A percentile compares a stretch with the other conserved stretches of the same genome.
These are phyloP conservation scores for Populus alba DNA, from an alignment of 345 rosid genomes.

Conservation along the genomic window DNA sequence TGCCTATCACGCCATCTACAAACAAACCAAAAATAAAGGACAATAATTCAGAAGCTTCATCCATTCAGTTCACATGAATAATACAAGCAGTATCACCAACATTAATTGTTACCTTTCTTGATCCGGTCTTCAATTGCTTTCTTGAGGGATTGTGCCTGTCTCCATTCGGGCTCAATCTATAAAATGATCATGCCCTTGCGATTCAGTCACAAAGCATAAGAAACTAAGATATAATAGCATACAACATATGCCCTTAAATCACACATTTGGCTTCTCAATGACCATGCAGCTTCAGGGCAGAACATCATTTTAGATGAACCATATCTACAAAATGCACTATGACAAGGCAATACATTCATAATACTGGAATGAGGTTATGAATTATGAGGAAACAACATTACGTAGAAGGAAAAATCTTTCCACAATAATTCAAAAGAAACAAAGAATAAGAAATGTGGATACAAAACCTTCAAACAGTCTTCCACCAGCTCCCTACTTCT, in stretches of 20 bases:
- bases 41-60: background rate
- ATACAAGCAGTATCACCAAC: background rate
- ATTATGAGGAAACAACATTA: background rate
- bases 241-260: too few relatives aligned
- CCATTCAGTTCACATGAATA: background rate
- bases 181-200: slow-evolving; percentile 7
- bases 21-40: slow-evolving; percentile 2
- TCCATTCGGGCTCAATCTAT: slow-evolving; percentile 80
- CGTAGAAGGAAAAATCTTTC: background rate
- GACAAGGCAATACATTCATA: background rate
- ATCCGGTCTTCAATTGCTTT: slow-evolving; percentile 63
- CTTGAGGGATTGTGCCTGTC: slow-evolving; percentile 68
- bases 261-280: background rate
- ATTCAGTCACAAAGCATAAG: too few relatives aligned
- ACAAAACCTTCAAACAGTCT: slow-evolving; percentile 55
- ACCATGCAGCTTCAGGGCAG: background rate
- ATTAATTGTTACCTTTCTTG: slow-evolving; percentile 44
- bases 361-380: background rate
- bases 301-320: background rate
- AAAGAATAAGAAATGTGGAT: background rate
- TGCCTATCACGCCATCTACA: slow-evolving; percentile 82
- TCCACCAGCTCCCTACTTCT: slow-evolving; percentile 66
- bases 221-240: too few relatives aligned
- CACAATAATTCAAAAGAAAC: background rate
- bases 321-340: background rate